Conservation (phyloP, 2,329 filamentous ascomycete species). For the Periconia macrospinosa region DNA sequence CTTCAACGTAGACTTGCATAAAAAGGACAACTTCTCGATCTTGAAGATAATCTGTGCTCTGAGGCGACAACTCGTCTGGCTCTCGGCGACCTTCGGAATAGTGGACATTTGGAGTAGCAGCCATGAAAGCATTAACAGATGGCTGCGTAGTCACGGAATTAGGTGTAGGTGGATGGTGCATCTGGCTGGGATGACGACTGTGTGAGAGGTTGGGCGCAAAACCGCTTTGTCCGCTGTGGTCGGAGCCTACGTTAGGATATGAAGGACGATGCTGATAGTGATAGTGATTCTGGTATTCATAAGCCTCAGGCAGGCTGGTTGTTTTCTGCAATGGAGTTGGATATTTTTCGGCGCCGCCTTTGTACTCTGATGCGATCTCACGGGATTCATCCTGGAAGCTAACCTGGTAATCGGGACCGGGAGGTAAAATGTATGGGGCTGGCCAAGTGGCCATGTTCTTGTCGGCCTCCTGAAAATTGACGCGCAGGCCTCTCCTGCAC, state of each 20-base stretch:
- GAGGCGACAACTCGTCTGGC: constrained; percentile 18
- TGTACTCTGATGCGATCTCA: constrained; percentile 87
- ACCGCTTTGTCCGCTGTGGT: constrained; percentile 1
- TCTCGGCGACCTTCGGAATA: not conserved
- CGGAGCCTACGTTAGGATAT: constrained; percentile 8
- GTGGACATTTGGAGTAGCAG: constrained; percentile 36
- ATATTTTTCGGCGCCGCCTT: constrained; percentile 76
- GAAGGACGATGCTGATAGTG: constrained; percentile 14
- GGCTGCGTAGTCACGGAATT: constrained; percentile 53
- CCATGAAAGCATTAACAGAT: constrained; percentile 52
- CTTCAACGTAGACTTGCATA: constrained; percentile 89
- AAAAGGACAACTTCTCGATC: constrained; percentile 79
- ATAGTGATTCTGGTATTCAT: constrained; percentile 6
- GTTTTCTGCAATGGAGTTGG: constrained; percentile 42
- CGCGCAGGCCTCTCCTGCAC: constrained; percentile 81
- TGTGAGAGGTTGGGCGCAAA: constrained; percentile 5
- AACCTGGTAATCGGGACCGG: constrained; percentile 65
- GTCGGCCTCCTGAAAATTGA: constrained; percentile 90
- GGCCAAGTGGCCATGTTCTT: constrained; percentile 54
- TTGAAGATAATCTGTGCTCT: constrained; percentile 62
- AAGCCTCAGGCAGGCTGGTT: constrained; percentile 1
- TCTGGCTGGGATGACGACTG: constrained; percentile 7
- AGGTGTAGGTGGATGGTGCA: constrained; percentile 29
- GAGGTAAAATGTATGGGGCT: constrained; percentile 56
- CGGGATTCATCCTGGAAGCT: constrained; percentile 87